Conservation (phyloP, 2,329 filamentous ascomycete genomes). For the Leptographium galeiforme region DNA sequence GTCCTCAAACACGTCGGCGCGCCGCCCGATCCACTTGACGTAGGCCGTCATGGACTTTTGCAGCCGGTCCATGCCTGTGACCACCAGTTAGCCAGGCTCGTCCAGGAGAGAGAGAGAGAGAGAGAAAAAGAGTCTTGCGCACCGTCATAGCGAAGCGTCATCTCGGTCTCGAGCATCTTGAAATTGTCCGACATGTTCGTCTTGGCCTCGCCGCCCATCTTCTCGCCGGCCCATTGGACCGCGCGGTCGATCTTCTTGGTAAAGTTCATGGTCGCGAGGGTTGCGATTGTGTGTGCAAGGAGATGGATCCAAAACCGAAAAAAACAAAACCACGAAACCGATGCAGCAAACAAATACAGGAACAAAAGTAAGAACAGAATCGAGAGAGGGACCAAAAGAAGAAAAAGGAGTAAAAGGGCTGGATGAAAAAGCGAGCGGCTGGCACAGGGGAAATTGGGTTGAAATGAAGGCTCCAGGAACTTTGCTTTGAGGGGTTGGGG, state of each 20-base stretch:
- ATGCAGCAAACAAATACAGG: not conserved
- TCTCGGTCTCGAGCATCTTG: conserved; percentile 78
- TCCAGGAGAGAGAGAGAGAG: not conserved
- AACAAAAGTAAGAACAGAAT: not conserved
- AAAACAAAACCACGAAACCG: too few species aligned
- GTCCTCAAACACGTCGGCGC: conserved; percentile 66
- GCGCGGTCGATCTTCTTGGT: conserved; percentile 86
- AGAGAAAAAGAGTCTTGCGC: not conserved
- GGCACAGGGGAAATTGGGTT: too few species aligned
- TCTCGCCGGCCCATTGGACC: conserved; percentile 96
- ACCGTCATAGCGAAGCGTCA: conserved; percentile 83
- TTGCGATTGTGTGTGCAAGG: not conserved
- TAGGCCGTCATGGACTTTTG: conserved; percentile 78
- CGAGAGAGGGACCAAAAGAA: not conserved
- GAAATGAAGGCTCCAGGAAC: too few species aligned
- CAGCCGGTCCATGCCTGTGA: conserved; percentile 66
- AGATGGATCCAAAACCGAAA: too few species aligned
- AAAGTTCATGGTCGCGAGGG: conserved; percentile 32
- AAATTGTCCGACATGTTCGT: conserved; percentile 83
- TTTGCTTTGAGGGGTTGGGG: too few species aligned
- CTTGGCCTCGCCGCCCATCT: conserved; percentile 85
- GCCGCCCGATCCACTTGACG: conserved; percentile 75
- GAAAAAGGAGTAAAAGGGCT: not conserved
- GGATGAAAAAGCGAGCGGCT: too few species aligned
- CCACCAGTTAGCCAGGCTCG: not conserved